A percentile compares a stretch with the other conserved stretches of the same genome.
Evolutionary conservation across 768 basidiomycete genomes (phyloP).

Genomic region (Pholiota conissans): DNA sequence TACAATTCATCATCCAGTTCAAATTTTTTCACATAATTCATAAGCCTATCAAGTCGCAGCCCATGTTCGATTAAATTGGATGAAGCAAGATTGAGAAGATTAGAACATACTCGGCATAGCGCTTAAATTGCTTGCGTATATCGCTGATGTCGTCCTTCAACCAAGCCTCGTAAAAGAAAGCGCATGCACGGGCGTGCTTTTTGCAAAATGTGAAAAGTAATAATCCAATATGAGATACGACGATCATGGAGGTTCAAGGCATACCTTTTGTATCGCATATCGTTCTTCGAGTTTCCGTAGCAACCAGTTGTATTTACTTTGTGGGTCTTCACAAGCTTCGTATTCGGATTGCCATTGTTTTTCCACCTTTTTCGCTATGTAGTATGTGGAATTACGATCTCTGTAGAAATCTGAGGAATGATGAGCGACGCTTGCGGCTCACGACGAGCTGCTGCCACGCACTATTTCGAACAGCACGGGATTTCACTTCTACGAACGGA

Average conservation of each 20-base stretch:
- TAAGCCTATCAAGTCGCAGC: too few relatives aligned
- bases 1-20: too few relatives aligned
- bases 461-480: neutral
- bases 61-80: too few relatives aligned
- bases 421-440: neutral
- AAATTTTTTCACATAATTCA: too few relatives aligned
- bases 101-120: neutral
- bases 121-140: neutral
- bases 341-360: neutral
- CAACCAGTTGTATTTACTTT: neutral
- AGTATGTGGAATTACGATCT: neutral
- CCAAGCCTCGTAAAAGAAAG: neutral
- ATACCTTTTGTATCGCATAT: neutral
- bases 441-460: neutral
- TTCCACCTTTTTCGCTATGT: neutral
- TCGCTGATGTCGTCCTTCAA: neutral
- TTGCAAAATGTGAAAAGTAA: neutral
- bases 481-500: neutral
- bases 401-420: neutral
- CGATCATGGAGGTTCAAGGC: neutral
- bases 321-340: neutral
- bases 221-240: neutral
- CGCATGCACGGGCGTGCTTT: neutral
- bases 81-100: neutral
- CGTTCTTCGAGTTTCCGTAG: neutral